These are phyloP conservation scores for Rhodotorula sp. DNA, from an alignment of 1,284 basidiomycete species.

Conservation along the genomic window DNA sequence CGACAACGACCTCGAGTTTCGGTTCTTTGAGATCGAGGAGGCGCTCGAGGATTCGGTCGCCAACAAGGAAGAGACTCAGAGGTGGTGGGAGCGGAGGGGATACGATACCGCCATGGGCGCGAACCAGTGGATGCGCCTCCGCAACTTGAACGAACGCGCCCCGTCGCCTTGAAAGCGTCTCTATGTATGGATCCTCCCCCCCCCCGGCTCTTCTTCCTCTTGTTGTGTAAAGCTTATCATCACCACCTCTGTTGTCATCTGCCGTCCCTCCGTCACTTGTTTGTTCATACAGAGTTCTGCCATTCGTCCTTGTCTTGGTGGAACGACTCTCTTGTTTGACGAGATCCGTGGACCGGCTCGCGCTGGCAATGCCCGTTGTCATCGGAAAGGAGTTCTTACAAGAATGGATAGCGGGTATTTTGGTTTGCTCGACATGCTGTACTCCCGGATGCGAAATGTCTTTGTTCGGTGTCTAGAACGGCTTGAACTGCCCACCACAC, in stretches of 20 bases:
- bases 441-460: no score
- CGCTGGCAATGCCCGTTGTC: no score
- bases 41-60: constrained; percentile 77
- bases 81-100: constrained; percentile 63
- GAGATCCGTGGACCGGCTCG: background rate
- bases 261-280: background rate
- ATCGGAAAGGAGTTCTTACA: background rate
- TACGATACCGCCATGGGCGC: constrained; percentile 29
- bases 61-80: constrained; percentile 54
- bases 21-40: constrained; percentile 76
- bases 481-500: no score
- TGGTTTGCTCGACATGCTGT: no score
- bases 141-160: constrained; percentile 20
- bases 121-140: constrained; percentile 32
- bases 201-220: background rate
- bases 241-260: background rate
- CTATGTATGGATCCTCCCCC: background rate
- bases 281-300: background rate
- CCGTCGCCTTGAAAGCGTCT: background rate
- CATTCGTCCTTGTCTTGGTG: background rate
- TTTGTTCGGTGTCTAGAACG: no score
- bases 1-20: constrained; percentile 68
- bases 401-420: background rate
- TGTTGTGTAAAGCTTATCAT: background rate
- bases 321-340: background rate